Evolutionary conservation across 805 yeast genomes (phyloP), one percentile per base, ranked within the genome.

Genomic region (Zygosaccharomyces lentus): DNA sequence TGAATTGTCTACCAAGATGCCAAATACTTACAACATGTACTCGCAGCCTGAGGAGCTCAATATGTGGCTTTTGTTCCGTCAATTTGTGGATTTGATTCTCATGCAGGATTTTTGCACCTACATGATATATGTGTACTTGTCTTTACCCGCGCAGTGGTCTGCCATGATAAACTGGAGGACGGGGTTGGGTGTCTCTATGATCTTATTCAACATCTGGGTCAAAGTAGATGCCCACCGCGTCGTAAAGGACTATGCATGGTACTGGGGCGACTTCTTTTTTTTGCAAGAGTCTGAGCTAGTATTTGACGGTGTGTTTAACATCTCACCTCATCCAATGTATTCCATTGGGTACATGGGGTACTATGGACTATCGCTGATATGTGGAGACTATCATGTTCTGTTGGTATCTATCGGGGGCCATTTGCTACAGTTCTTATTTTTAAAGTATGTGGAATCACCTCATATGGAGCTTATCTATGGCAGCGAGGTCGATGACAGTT

Each of bases 251-350:
- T 87, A 81, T 61, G 96, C 96, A 9, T 87, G 96, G 96, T 87
- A 87, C 65, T 87, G 96, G 96, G 96, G 96, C 23, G 96, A 87
- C 66, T 87, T 87, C 68, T 87, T 87, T 74, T 87, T 87, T 68
- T 70, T 88, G 45, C 85, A 84, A 61, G 80, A 78, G 46, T 66
- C 73, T 35, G 82, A 83, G 48, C 73, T 87, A 56, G 82, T 86
- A 25, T 87, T 87, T 66, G 95, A 87, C 62, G 96, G 95, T 34
- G 93, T 87, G 8, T 87, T 86, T 64, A 91, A 87, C 64, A 76
- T 87, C 74, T 87, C 89, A 12, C 96, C 96, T 15, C 96, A 87
- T 61, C 96, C 96, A 43, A 87, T 87, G 96, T 87, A 87, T 64
- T 84, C 95, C 0, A 83, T 87, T 46, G 96, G 96, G 6, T 87